Conservation (phyloP, 1,139 yeast genomes). For the Sugiyamaella sp. region DNA sequence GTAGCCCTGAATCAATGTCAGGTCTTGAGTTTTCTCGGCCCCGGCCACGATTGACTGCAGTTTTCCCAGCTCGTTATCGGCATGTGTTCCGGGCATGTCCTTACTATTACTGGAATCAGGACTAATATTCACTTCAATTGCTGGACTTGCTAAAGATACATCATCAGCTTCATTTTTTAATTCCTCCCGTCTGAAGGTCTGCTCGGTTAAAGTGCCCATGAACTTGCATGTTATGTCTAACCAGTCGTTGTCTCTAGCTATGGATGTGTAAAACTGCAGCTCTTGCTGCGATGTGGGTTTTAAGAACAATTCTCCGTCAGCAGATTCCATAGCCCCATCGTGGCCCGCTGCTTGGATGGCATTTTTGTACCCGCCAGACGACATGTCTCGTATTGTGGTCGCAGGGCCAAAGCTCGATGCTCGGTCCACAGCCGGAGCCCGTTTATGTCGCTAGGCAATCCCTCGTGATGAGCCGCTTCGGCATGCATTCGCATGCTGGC, state of each 20-base stretch:
- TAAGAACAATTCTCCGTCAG: constrained; percentile 66
- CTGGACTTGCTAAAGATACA: neutral
- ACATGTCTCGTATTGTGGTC: neutral
- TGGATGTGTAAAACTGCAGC: constrained; percentile 62
- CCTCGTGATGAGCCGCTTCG: constrained; percentile 10
- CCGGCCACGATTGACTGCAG: constrained; percentile 19
- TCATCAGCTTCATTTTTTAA: neutral
- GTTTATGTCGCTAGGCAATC: neutral
- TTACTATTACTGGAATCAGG: neutral
- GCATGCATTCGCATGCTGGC: neutral
- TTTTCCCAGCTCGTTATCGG: neutral
- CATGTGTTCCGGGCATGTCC: neutral
- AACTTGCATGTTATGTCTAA: constrained; percentile 44
- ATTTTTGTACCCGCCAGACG: constrained; percentile 1
- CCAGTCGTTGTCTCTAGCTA: constrained; percentile 31
- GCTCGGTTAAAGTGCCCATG: constrained; percentile 45
- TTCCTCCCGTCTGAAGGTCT: constrained; percentile 26
- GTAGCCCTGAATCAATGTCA: constrained; percentile 21
- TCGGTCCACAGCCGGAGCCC: neutral
- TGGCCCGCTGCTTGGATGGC: constrained; percentile 84
- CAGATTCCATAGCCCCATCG: constrained; percentile 68
- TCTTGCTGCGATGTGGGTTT: constrained; percentile 70
- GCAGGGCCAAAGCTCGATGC: neutral
- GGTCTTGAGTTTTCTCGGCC: constrained; percentile 24
- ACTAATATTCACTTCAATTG: neutral